Evolutionary conservation across 495 filamentous ascomycete species (phyloP).

Genomic region (Neurospora africana): DNA sequence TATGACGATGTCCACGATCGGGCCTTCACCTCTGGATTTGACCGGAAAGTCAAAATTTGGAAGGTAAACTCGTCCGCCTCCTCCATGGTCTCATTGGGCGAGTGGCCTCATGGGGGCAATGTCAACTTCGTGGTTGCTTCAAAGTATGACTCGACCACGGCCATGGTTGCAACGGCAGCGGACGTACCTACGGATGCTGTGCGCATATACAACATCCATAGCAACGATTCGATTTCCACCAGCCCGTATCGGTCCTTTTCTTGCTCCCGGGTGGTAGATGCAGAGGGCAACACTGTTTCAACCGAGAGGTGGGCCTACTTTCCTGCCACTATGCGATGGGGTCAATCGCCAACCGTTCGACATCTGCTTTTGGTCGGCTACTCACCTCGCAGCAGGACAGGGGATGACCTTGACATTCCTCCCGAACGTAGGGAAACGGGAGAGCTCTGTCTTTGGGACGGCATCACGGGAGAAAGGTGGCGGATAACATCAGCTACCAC

Average conservation of each 20-base stretch:
- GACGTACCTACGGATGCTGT: slow-evolving; percentile 38
- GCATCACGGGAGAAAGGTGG: slow-evolving; percentile 36
- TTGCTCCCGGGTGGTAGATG: slow-evolving; percentile 37
- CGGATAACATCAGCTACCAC: slow-evolving; percentile 40
- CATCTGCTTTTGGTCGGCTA: slow-evolving; percentile 68
- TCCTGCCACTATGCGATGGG: slow-evolving; percentile 70
- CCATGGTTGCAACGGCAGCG: slow-evolving; percentile 41
- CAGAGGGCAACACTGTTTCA: slow-evolving; percentile 26
- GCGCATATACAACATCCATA: slow-evolving; percentile 36
- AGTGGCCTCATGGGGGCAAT: slow-evolving; percentile 51
- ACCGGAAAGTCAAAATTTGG: slow-evolving; percentile 73
- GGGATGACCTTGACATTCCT: slow-evolving; percentile 43
- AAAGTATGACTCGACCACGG: slow-evolving; percentile 19
- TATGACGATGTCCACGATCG: slow-evolving; percentile 48
- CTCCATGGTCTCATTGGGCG: slow-evolving; percentile 33
- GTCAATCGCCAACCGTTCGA: slow-evolving; percentile 35
- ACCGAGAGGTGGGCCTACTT: slow-evolving; percentile 48
- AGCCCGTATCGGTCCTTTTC: slow-evolving; percentile 30
- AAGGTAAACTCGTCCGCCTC: slow-evolving; percentile 28
- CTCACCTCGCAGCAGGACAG: slow-evolving; percentile 45
- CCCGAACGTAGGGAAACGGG: slow-evolving; percentile 44
- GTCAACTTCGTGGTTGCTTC: slow-evolving; percentile 65
- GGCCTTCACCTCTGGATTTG: slow-evolving; percentile 73
- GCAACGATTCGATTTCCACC: slow-evolving; percentile 14
- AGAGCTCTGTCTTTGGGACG: slow-evolving; percentile 65